Percentiles rank a stretch among this genome's conserved stretches.
Conservation (phyloP, 208 protist genomes). For the Crithidia thermophila region DNA sequence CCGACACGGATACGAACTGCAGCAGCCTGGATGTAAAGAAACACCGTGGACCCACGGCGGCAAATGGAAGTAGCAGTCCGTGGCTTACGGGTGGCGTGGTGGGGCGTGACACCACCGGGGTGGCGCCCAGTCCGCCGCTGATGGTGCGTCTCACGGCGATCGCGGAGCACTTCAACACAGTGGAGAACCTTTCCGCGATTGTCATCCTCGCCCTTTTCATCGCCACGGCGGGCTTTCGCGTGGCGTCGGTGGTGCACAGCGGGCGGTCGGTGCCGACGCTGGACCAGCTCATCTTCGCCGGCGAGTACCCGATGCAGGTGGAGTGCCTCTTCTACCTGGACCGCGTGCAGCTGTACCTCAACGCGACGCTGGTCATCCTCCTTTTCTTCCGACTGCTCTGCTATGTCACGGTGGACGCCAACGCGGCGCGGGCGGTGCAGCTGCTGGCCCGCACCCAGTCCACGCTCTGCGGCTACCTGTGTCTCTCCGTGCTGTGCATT, state of each 20-base stretch:
- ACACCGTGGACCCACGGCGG: too few species aligned
- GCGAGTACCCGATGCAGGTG: constrained; percentile 11
- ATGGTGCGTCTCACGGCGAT: not conserved
- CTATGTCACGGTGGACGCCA: constrained; percentile 21
- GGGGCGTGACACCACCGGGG: not conserved
- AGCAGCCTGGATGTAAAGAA: too few species aligned
- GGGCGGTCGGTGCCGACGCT: constrained; percentile 8
- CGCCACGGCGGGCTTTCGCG: not conserved
- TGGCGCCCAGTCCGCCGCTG: not conserved
- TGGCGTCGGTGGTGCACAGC: constrained; percentile 17
- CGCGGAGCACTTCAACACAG: constrained; percentile 1
- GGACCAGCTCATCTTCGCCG: constrained; percentile 1
- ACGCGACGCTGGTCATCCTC: constrained; percentile 14
- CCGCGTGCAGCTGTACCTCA: constrained; percentile 23
- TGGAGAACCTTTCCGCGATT: constrained; percentile 8
- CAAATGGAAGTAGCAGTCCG: too few species aligned
- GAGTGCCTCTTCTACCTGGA: constrained; percentile 22
- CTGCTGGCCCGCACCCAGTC: constrained; percentile 15
- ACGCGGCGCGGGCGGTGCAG: constrained; percentile 20
- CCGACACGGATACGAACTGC: too few species aligned
- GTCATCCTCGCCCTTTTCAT: constrained; percentile 2
- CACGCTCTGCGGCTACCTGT: constrained; percentile 29
- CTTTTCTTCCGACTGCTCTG: constrained; percentile 21
- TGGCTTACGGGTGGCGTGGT: too few species aligned
- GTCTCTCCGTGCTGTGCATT: constrained; percentile 37